Evolutionary conservation across 179 eudicot species (phyloP), one percentile per base, ranked within the genome.

Genomic region (Silene noctiflora): DNA sequence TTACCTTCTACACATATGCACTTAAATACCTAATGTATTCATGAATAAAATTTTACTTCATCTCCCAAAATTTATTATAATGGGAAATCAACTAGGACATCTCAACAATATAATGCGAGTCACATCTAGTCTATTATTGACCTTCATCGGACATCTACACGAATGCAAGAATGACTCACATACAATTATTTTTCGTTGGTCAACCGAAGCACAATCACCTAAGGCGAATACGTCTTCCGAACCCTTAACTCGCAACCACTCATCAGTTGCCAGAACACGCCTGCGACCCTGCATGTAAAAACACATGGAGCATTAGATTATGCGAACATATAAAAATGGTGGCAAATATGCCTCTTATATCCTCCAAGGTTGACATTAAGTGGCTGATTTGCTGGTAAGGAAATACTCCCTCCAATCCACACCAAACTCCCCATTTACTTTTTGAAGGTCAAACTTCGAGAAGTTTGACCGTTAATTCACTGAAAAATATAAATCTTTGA

Each of bases 151-250:
- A 17, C 59, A 71, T 44, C 14, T 62, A 59, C 17, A n/a, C 21
- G 24, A 78, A 33, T 33, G 61, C 67, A 64, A 58, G 69, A 69
- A 9, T 56, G 69, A 51, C 14, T 63, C 66, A 82, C 83, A 63
- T 87, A 91, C 98, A 91, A 90, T 81, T 71, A 94, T 79, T 84
- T 85, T 92, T 10, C 96, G 96, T 78, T 94, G 98, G 83, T 89
- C 89, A 16, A 92, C 78, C 11, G 97, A 87, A 53, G 96, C 93
- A 81, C 98, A 92, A 66, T 94, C 98, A 67, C 97, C 98, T 24
- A 94, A 75, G 19, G 97, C 96, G 81, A 81, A 92, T 29, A 88
- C 88, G 66, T 83, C 76, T 24, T 85, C 76, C 7, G 84, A 77
- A 13, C 90, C 94, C 78, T 89, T 89, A 70, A 94, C 98, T 59